Evolutionary conservation across 495 filamentous ascomycete species (phyloP), one percentile per base, ranked within the genome.

Genomic region (Penicillium atrosanguineum): DNA sequence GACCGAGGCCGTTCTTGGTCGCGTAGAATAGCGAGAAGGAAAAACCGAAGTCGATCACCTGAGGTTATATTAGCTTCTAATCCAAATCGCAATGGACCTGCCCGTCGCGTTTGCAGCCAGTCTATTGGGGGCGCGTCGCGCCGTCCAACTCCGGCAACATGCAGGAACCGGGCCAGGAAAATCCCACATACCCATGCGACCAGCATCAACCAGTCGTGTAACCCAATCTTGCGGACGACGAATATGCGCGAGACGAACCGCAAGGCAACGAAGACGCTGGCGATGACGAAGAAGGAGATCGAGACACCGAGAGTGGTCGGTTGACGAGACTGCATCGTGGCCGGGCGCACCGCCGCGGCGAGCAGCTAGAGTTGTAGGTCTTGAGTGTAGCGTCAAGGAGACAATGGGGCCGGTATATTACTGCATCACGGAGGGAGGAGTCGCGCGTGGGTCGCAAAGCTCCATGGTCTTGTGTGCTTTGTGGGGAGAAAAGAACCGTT

Each of bases 161-260:
- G 64, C 53, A 64, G 61, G 53, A 16, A 50, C 42, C 34, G 34
- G 20, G 31, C 12, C 31, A 14, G 36, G 46, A 23, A 48, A 25
- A 52, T 43, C 37, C 20, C 16, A 71, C 75, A 58, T 74, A 90
- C 79, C 92, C 89, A 96, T 56, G 91, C 90, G 52, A 90, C 39
- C 20, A 91, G 64, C 55, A 97, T 95, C 60, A 89, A 79, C 72
- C 89, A 90, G 71, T 97, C 93, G 67, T 96, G 90, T 65, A 77
- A 75, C 26, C 77, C 79, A 14, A 91, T 68, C 50, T 73, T 82
- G 55, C 81, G 82, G 43, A 95, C 84, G 34, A 97, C 85, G 28
- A 80, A 83, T 42, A 83, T 75, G 21, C 91, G 81, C 36, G 88
- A 90, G 26, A 89, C 59, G 48, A 95, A 76, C 20, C 91, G 81